Conservation (phyloP, 1,284 basidiomycete species). For the Apiotrichum sp. region DNA sequence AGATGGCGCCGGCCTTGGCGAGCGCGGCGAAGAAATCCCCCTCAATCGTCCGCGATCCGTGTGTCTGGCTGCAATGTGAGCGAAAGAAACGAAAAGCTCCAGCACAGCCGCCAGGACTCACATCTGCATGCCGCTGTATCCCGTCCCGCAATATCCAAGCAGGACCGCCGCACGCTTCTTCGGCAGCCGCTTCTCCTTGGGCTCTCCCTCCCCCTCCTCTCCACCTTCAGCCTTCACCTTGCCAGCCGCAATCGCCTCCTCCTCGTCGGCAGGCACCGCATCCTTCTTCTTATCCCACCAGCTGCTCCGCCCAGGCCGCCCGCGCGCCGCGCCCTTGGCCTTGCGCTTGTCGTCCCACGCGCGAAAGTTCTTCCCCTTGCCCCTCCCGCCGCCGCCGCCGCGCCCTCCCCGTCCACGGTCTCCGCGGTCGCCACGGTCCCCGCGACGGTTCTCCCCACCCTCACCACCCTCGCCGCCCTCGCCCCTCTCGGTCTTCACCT, state of each 20-base stretch:
- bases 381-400: too few species aligned
- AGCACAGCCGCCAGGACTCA: conserved; percentile 48
- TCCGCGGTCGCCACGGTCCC: neutral
- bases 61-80: conserved; percentile 29
- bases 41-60: conserved; percentile 72
- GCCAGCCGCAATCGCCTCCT: conserved; percentile 6
- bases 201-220: conserved; percentile 13
- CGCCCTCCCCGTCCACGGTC: neutral
- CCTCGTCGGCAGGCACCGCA: conserved; percentile 3
- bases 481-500: neutral
- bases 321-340: conserved; percentile 9
- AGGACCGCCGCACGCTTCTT: conserved; percentile 55
- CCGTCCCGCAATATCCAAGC: conserved; percentile 53
- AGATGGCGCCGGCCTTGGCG: conserved; percentile 83
- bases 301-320: neutral
- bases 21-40: conserved; percentile 83
- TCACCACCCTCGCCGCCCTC: conserved; percentile 6
- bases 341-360: conserved; percentile 5
- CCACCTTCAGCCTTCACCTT: neutral
- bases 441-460: conserved; percentile 10
- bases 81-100: neutral
- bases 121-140: conserved; percentile 93
- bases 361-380: neutral
- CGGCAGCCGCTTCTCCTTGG: conserved; percentile 43
- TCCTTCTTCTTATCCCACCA: conserved; percentile 1